Evolutionary conservation across 257 asterid species (phyloP).

Genomic region (Apocynum venetum): DNA sequence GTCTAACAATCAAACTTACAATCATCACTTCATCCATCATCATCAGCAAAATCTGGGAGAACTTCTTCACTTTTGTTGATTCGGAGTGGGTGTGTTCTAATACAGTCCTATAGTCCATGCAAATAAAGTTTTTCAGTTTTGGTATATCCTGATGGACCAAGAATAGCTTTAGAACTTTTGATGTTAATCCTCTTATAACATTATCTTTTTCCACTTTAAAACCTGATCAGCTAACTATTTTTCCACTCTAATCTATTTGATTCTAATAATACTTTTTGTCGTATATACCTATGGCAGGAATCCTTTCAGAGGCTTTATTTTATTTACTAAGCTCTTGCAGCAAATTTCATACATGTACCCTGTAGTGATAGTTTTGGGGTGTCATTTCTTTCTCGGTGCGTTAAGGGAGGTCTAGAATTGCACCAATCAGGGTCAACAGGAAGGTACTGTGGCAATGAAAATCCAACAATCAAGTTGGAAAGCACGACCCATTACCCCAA

Average conservation of each 20-base stretch:
- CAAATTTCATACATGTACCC: background rate
- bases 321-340: too few relatives aligned
- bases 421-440: background rate
- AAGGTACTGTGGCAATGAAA: background rate
- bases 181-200: background rate
- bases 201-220: background rate
- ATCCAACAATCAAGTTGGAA: background rate
- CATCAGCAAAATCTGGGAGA: background rate
- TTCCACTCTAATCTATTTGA: background rate
- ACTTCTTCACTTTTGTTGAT: background rate
- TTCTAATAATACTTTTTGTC: background rate
- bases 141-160: too few relatives aligned
- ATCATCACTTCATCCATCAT: background rate
- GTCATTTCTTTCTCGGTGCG: background rate
- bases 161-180: background rate
- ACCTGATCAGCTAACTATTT: background rate
- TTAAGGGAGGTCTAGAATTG: background rate
- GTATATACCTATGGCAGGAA: background rate
- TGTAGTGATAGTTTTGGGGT: background rate
- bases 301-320: background rate
- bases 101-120: background rate
- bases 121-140: background rate
- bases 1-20: background rate
- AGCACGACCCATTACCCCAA: background rate
- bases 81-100: background rate